Base-by-base conservation (phyloP, 768 basidiomycete species). In the Auricularia sp. region DNA sequence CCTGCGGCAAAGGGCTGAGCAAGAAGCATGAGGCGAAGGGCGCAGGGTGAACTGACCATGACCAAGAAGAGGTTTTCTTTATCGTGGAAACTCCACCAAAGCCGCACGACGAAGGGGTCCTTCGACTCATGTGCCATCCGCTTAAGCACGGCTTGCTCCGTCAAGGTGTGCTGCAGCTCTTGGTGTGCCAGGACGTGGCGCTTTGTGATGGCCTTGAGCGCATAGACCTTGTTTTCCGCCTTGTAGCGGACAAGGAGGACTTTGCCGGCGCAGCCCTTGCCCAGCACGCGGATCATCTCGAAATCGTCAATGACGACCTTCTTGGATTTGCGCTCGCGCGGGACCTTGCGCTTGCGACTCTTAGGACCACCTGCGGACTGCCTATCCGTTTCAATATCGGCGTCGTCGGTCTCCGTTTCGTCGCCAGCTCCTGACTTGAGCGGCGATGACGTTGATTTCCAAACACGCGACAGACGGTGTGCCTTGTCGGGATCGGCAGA, bases 81-180 rank as follows among this genome's bases (percentile, higher is more conserved):
- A 77, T 98, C 95, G 76, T 98, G 95, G 79, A 98, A 99, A 76
- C 90, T 90, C 89, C 92, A 95, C 86, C 93, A 92, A 18, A 99
- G 83, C 74, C 89, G 92, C 67, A 98, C 93, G 63, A 98, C 91
- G 74, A 98, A 99, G 11, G 94, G 94, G 73, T 98, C 94, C 70
- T 84, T 82, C 65, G 86, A 84, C 70, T 89, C 86, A 62, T 69
- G 65, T 1, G 94, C 90, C 89, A 98, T 95, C 54, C 92, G 82
- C 77, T 92, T 94, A 72, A 99, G 77, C 37, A 99, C 96, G 6
- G 91, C 88, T 75, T 98, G 94, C 77, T 99, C 97, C 3, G 95
- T 96, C 67, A 97, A 80, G 2, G 96, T 98, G 76, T 98, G 97
- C 71, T 91, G 88, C 64, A 99, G 79, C 76, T 99, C 97, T 74